These are phyloP conservation scores for Candida nemodendra DNA, from an alignment of 805 yeast species.

Conservation along the genomic window DNA sequence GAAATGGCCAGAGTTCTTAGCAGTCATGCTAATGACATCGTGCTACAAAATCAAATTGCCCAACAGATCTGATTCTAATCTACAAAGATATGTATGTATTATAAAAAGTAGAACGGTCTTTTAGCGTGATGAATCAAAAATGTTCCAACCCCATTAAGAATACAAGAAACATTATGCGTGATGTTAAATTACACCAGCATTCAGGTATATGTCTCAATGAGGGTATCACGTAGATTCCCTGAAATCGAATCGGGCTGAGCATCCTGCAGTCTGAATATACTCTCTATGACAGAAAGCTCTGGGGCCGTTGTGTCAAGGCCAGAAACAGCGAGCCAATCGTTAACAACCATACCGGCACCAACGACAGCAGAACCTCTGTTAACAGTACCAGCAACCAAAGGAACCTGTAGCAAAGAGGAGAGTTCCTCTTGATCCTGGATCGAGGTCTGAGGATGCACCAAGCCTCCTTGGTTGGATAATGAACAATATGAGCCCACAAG, in stretches of 20 bases:
- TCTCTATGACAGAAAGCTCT: conserved; percentile 93
- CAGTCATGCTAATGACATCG: neutral
- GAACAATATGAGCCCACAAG: conserved; percentile 96
- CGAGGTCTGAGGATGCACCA: conserved; percentile 96
- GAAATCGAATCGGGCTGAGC: conserved; percentile 85
- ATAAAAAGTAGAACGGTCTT: neutral
- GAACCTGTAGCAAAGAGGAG: conserved; percentile 92
- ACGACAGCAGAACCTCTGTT: conserved; percentile 97
- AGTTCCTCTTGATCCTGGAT: conserved; percentile 98
- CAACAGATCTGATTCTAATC: neutral
- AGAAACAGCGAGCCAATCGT: conserved; percentile 96
- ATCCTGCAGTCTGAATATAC: conserved; percentile 91
- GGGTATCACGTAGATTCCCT: conserved; percentile 84
- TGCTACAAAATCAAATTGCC: neutral
- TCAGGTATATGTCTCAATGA: conserved; percentile 86
- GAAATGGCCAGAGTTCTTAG: neutral
- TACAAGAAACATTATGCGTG: conserved; percentile 4
- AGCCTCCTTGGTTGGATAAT: conserved; percentile 94
- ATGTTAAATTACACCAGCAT: neutral
- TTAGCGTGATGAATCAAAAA: neutral
- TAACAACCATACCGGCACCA: conserved; percentile 98
- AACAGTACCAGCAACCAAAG: conserved; percentile 97
- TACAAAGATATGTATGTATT: neutral
- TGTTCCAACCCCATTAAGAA: neutral
- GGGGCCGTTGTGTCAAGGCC: conserved; percentile 99